Conservation (phyloP, 2,329 filamentous ascomycete species). For the Berkeleyomyces basicola region DNA sequence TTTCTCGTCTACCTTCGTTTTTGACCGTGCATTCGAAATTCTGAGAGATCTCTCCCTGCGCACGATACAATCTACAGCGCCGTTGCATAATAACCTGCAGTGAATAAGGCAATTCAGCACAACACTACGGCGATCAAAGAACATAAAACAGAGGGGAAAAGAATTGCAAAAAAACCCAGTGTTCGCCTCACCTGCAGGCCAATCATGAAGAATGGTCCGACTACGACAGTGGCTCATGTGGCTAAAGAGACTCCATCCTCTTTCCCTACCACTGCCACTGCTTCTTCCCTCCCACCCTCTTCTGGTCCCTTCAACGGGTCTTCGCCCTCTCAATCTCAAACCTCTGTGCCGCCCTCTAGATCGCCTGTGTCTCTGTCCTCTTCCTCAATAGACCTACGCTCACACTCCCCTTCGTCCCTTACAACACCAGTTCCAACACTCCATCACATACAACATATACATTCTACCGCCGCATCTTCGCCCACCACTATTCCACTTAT, state of each 20-base stretch:
- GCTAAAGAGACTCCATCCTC: conserved; percentile 19
- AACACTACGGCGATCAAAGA: not conserved
- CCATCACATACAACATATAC: conserved; percentile 7
- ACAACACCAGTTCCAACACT: conserved; percentile 8
- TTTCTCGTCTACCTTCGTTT: not conserved
- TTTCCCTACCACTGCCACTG: conserved; percentile 1
- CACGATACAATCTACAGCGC: not conserved
- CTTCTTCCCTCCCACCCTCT: not conserved
- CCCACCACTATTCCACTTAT: conserved; percentile 5
- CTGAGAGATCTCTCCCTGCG: not conserved
- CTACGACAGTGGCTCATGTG: conserved; percentile 22
- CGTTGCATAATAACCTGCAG: not conserved
- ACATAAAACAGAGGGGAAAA: not conserved
- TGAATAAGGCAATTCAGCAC: not conserved
- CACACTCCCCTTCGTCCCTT: conserved; percentile 16
- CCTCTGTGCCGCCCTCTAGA: conserved; percentile 20
- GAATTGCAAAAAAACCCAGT: not conserved
- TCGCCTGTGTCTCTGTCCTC: conserved; percentile 16
- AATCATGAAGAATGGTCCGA: conserved; percentile 9
- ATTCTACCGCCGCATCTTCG: not conserved
- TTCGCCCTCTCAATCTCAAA: conserved; percentile 21
- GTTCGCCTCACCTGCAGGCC: not conserved
- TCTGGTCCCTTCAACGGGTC: conserved; percentile 10
- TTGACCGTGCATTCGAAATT: not conserved
- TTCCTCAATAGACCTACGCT: conserved; percentile 18